Evolutionary conservation across 2,329 filamentous ascomycete species (phyloP), one percentile per base, ranked within the genome.

Genomic region (Nemania abortiva): DNA sequence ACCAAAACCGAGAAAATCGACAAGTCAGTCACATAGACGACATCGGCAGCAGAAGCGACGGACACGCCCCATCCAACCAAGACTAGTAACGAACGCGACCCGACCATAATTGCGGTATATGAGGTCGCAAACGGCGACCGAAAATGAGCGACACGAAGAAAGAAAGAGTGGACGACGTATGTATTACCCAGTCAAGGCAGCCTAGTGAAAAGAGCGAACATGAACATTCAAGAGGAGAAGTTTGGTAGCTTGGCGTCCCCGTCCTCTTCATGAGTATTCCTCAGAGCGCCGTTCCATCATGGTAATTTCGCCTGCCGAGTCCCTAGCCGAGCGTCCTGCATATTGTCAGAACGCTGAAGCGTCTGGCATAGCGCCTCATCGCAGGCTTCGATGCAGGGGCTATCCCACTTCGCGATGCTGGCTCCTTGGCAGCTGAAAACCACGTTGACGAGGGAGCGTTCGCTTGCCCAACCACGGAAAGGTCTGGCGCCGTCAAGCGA

Each of bases 21-120:
- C 37, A 78, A 72, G 72, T 78, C 77, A 10, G 76, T 78, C 67
- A 78, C 76, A 61, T 77, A 78, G 54, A 78, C 76, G 24, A 78
- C 70, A 9, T 76, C 74, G 27, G 72, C 60, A 53, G 73, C 74
- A 57, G 57, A 53, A 20, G 49, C 71, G 6, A 73, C 52, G 22
- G 68, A 72, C n/a, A 68, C 60, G 24, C 64, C 31, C 57, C 72
- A 67, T 47, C 58, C 68, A 31, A 58, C 56, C 6, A 70, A 27
- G 27, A 47, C 63, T 47, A 70, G 34, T 52, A 70, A 63, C 53
- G 69, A 66, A 45, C 55, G 63, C 22, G 65, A 53, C 53, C 52
- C 15, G 27, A 66, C 18, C 66, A 69, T 71, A 13, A 6, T 65
- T 56, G 29, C 53, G 29, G 37, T n/a, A n/a, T 60, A 4, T 50